Base-by-base conservation (phyloP, 345 rosid species). In the Hibiscus tridactylites region DNA sequence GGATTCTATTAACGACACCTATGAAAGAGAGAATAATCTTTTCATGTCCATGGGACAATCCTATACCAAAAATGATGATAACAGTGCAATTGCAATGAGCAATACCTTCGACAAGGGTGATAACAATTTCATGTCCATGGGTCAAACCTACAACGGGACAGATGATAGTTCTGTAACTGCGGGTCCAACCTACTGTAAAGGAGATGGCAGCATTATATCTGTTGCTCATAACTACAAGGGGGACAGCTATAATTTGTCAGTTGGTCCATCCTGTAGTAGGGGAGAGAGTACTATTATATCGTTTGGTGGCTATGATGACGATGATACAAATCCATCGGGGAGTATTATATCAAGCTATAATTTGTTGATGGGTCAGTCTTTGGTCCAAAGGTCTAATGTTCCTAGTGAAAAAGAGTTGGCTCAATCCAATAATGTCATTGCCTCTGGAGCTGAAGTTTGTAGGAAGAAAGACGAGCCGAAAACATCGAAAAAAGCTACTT, bases 211-310 rank as follows among this genome's bases (percentile, higher is more conserved):
- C 73, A 33, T 73, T 5, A 44, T 71, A 52, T 74, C 77, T 44
- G 61, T 81, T 66, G 75, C 77, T 31, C 84, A 82, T 64, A 59
- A 67, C 33, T 82, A 78, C 61, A 76, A 73, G 61, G 78, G 72
- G 16, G 83, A 82, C 16, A 73, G 57, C 64, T 71, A 56, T 60
- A 78, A 37, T 75, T 37, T 79, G 53, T 73, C 82, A 9, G 54
- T 79, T 46, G 75, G 75, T 57, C 88, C 78, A 64, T 77, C 84
- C 42, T 85, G 61, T 79, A 78, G 47, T 71, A 81, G 77, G 69
- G 87, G 92, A 35, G 86, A 86, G 77, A 83, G 88, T 75, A 83
- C 87, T 54, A 88, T 88, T 11, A 88, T 88, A 67, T 86, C 88
- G 49, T 86, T 88, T 78, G 92, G 92, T 71, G 86, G 87, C 26